phyloP scores from a whole-genome alignment of 2,329 filamentous ascomycete species.

The Microdochium nivale region DNA sequence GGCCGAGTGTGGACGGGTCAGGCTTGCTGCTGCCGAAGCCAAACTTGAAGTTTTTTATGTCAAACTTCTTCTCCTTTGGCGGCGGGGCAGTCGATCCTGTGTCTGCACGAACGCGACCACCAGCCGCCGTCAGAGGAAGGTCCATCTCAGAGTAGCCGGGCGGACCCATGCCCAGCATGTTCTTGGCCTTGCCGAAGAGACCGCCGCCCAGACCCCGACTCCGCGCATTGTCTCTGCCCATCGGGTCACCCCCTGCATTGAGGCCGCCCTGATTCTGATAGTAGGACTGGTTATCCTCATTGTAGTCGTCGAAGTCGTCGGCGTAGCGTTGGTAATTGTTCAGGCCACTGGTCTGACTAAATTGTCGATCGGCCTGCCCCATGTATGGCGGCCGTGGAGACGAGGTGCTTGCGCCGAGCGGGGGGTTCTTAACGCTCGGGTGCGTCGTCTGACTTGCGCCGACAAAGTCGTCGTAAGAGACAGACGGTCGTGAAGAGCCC shows the following conservation, averaged over 20 bases:
- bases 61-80: constrained; percentile 48
- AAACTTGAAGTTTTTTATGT: constrained; percentile 78
- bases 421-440: constrained; percentile 31
- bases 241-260: constrained; percentile 29
- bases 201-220: constrained; percentile 81
- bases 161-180: constrained; percentile 78
- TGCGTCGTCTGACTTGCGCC: constrained; percentile 52
- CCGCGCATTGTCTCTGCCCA: constrained; percentile 46
- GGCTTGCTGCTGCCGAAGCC: constrained; percentile 77
- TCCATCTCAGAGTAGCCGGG: constrained; percentile 94
- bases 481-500: constrained; percentile 64
- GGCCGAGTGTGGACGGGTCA: constrained; percentile 85
- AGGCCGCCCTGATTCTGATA: constrained; percentile 65
- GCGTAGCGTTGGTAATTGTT: constrained; percentile 89
- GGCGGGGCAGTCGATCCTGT: constrained; percentile 12
- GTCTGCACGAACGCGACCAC: constrained; percentile 35
- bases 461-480: constrained; percentile 93
- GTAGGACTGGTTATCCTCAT: constrained; percentile 68
- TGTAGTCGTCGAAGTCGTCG: constrained; percentile 74
- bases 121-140: constrained; percentile 75
- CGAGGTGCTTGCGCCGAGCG: constrained; percentile 16
- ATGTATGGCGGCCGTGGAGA: constrained; percentile 34
- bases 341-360: constrained; percentile 71
- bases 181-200: constrained; percentile 79
- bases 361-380: constrained; percentile 32